Evolutionary conservation across 1,139 yeast species (phyloP).

Genomic region (Pneumocystis carinii): DNA sequence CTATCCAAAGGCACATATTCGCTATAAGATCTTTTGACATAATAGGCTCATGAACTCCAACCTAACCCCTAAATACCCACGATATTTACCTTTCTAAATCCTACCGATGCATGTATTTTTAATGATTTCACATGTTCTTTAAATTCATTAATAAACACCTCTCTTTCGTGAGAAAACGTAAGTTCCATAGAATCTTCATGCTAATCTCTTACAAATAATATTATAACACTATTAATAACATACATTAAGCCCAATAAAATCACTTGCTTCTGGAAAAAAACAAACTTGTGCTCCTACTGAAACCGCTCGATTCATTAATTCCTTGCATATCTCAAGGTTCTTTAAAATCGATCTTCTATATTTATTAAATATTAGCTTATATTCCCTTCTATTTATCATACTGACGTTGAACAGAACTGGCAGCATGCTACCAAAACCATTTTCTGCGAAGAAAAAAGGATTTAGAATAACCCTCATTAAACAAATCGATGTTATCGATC

Average conservation of each 20-base stretch:
- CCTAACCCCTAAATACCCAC: constrained; percentile 28
- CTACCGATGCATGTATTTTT: constrained; percentile 25
- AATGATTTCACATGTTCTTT: constrained; percentile 33
- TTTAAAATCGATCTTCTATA: constrained; percentile 24
- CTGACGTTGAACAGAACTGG: not conserved
- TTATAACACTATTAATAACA: not conserved
- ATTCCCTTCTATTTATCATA: too few relatives aligned
- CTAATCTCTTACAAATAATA: not conserved
- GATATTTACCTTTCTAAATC: not conserved
- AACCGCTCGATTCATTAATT: constrained; percentile 27
- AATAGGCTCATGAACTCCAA: constrained; percentile 77
- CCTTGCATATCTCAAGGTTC: constrained; percentile 48
- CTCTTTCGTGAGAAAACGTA: not conserved
- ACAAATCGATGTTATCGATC: too few relatives aligned
- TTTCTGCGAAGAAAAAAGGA: not conserved
- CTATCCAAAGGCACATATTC: constrained; percentile 56
- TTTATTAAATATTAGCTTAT: not conserved
- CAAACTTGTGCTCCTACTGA: constrained; percentile 39
- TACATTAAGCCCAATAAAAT: constrained; percentile 45
- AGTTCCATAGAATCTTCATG: not conserved
- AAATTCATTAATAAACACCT: constrained; percentile 34
- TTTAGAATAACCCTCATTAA: too few relatives aligned
- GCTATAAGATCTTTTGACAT: constrained; percentile 16
- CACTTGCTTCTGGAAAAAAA: constrained; percentile 88
- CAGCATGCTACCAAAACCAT: not conserved